A percentile compares a stretch with the other conserved stretches of the same genome.
These are phyloP conservation scores for Betula pendula DNA, from an alignment of 306 rosid genomes.

Conservation along the genomic window DNA sequence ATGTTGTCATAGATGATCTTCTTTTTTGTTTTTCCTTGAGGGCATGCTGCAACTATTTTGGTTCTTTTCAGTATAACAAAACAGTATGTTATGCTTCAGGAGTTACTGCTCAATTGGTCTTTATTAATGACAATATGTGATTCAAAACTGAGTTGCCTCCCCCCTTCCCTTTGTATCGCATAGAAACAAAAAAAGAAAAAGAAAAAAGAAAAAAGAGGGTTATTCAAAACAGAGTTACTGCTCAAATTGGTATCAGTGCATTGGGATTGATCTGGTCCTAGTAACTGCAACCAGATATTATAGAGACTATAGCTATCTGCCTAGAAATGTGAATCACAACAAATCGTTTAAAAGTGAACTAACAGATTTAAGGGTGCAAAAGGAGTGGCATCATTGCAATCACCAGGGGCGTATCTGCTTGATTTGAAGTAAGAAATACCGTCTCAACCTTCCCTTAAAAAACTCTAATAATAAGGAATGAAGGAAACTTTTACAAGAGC, in stretches of 20 bases:
- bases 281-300: not conserved
- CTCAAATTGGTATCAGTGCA: no score
- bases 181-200: no score
- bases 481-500: not conserved
- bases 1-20: not conserved
- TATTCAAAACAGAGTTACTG: no score
- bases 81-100: no score
- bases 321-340: not conserved
- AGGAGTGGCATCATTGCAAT: not conserved
- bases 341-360: not conserved
- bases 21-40: not conserved
- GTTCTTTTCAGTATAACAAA: no score
- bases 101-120: no score
- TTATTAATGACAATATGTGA: no score
- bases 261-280: slow-evolving; percentile 7
- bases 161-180: no score
- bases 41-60: no score
- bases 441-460: not conserved
- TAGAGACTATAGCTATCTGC: not conserved
- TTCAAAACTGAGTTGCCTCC: no score
- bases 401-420: not conserved
- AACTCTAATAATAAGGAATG: not conserved
- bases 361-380: not conserved
- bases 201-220: no score
- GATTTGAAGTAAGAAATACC: not conserved